Evolutionary conservation across 2,329 filamentous ascomycete genomes (phyloP).

Genomic region (Aureobasidium uvarum): DNA sequence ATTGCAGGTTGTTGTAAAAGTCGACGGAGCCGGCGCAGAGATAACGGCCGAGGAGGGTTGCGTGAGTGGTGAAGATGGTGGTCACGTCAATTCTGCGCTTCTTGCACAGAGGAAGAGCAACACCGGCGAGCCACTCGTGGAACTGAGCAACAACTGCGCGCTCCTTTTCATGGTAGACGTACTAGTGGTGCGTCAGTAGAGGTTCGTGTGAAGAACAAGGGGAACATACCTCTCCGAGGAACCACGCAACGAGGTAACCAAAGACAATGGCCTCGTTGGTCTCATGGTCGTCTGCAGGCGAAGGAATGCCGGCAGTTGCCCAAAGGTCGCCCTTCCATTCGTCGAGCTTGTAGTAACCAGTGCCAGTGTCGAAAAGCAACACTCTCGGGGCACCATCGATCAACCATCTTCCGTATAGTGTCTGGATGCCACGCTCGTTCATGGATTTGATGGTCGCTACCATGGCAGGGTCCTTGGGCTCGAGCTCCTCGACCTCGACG

Average conservation of each 20-base stretch:
- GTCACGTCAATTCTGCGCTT: constrained; percentile 94
- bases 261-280: constrained; percentile 98
- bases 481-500: constrained; percentile 95
- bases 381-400: constrained; percentile 96
- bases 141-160: constrained; percentile 96
- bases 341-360: constrained; percentile 83
- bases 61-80: constrained; percentile 98
- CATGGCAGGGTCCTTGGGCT: constrained; percentile 76
- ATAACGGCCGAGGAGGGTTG: constrained; percentile 90
- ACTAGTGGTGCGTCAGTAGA: constrained; percentile 54
- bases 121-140: constrained; percentile 97
- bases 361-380: constrained; percentile 90
- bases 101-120: constrained; percentile 86
- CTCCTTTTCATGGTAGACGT: constrained; percentile 87
- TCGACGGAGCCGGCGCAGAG: constrained; percentile 96
- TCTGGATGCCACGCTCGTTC: constrained; percentile 84
- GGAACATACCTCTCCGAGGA: constrained; percentile 77
- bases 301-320: constrained; percentile 90
- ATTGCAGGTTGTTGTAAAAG: constrained; percentile 98
- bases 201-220: not conserved
- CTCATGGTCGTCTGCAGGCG: constrained; percentile 85
- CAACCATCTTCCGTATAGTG: constrained; percentile 93
- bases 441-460: constrained; percentile 84
- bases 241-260: constrained; percentile 96
- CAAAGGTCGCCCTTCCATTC: constrained; percentile 98